Evolutionary conservation across 176 grass and related monocot genomes (phyloP).

Genomic region (Dendrocalamus sinicus): DNA sequence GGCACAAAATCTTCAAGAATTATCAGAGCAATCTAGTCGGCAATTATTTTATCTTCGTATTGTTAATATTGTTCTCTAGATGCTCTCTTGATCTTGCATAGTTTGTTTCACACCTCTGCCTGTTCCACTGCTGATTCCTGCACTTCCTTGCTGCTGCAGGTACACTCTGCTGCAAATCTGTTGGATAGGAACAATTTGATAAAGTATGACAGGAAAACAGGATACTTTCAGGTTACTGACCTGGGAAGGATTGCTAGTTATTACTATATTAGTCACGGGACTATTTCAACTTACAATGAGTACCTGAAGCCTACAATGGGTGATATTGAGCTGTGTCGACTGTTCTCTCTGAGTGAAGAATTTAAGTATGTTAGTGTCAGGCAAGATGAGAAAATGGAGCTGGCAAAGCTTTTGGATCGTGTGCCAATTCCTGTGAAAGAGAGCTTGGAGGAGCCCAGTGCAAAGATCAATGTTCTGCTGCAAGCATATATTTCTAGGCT

Average conservation of each 20-base stretch:
- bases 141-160: slow-evolving; percentile 57
- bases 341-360: slow-evolving; percentile 95
- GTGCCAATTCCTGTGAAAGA: slow-evolving; percentile 99
- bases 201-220: slow-evolving; percentile 96
- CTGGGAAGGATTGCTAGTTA: slow-evolving; percentile 94
- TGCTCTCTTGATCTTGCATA: slow-evolving; percentile 5
- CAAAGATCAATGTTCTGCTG: slow-evolving; percentile 97
- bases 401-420: slow-evolving; percentile 90
- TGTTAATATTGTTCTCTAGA: neutral
- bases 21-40: neutral
- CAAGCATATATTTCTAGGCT: slow-evolving; percentile 95
- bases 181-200: slow-evolving; percentile 93
- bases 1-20: neutral
- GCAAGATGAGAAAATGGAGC: slow-evolving; percentile 95
- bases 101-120: neutral
- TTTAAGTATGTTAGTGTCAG: slow-evolving; percentile 93
- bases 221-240: slow-evolving; percentile 93
- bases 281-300: slow-evolving; percentile 92
- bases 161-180: slow-evolving; percentile 93
- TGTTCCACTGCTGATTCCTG: slow-evolving; percentile 14
- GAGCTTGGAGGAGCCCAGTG: slow-evolving; percentile 95
- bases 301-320: slow-evolving; percentile 97
- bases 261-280: slow-evolving; percentile 95
- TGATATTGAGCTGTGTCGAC: slow-evolving; percentile 84
- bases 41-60: neutral